phyloP scores from a whole-genome alignment of 2,329 filamentous ascomycete species.

The Verticillium longisporum region DNA sequence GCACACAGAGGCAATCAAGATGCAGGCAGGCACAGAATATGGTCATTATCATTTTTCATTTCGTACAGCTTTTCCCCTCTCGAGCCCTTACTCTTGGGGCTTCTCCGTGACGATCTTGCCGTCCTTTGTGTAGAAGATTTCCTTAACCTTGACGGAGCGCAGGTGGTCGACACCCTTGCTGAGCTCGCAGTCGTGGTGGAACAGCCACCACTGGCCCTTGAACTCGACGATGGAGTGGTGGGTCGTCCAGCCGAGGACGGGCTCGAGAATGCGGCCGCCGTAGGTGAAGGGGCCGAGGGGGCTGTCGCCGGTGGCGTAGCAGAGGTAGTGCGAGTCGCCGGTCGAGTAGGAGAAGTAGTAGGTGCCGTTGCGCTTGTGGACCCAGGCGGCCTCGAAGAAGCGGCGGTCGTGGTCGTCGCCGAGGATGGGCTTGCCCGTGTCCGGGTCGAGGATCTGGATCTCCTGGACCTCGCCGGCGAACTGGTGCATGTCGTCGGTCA shows the following conservation, averaged over 20 bases:
- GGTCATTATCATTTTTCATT: neutral
- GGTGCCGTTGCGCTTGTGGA: slow-evolving; percentile 62
- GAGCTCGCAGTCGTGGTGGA: slow-evolving; percentile 68
- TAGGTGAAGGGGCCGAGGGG: slow-evolving; percentile 70
- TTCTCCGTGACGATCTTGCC: slow-evolving; percentile 50
- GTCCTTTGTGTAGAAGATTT: slow-evolving; percentile 64
- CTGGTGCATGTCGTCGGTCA: slow-evolving; percentile 58
- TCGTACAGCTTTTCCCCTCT: neutral
- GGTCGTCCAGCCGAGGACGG: slow-evolving; percentile 74
- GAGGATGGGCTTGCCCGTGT: slow-evolving; percentile 49
- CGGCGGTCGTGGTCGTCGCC: slow-evolving; percentile 66
- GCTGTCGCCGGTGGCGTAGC: slow-evolving; percentile 57
- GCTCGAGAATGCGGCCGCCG: slow-evolving; percentile 63
- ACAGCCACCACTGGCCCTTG: slow-evolving; percentile 64
- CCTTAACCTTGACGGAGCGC: slow-evolving; percentile 66
- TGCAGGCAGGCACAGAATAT: neutral
- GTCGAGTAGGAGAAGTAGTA: slow-evolving; percentile 78
- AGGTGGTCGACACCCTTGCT: slow-evolving; percentile 65
- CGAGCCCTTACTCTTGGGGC: slow-evolving; percentile 14
- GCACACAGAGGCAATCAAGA: no score
- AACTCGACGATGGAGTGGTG: slow-evolving; percentile 76
- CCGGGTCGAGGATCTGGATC: slow-evolving; percentile 56
- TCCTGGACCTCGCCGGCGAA: slow-evolving; percentile 52
- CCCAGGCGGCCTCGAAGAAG: slow-evolving; percentile 78
- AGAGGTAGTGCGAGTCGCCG: slow-evolving; percentile 69